Percentiles rank a stretch among this genome's conserved stretches.
phyloP scores from a whole-genome alignment of 805 yeast species.

The Ogataea pilisensis region DNA sequence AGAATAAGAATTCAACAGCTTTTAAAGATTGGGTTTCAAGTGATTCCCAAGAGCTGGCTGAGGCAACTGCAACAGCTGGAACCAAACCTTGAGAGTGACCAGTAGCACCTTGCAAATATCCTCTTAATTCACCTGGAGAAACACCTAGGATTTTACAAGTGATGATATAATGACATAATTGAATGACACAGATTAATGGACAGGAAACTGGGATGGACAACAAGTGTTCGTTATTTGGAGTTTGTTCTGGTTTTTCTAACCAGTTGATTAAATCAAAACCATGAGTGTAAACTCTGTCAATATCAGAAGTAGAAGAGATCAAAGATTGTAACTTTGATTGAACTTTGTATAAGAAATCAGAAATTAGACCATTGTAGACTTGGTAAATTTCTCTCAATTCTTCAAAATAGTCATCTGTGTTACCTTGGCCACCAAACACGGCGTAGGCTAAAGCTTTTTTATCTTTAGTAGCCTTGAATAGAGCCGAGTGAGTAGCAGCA shows the following conservation, averaged over 20 bases:
- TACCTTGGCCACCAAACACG: constrained; percentile 98
- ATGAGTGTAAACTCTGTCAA: constrained; percentile 86
- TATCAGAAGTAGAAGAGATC: constrained; percentile 67
- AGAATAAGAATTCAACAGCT: constrained; percentile 83
- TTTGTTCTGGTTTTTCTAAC: constrained; percentile 78
- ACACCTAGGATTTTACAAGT: constrained; percentile 80
- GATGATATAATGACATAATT: constrained; percentile 87
- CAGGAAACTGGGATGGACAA: constrained; percentile 91
- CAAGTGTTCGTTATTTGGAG: constrained; percentile 87
- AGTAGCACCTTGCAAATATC: constrained; percentile 66
- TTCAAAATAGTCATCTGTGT: constrained; percentile 94
- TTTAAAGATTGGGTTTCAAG: constrained; percentile 69
- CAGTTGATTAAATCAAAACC: constrained; percentile 87
- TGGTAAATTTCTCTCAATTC: constrained; percentile 85
- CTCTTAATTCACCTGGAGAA: constrained; percentile 84
- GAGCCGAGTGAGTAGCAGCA: constrained; percentile 26
- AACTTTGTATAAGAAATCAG: constrained; percentile 65
- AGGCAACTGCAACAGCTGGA: constrained; percentile 87
- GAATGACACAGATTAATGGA: constrained; percentile 96
- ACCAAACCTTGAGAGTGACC: constrained; percentile 92
- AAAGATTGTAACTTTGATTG: constrained; percentile 65
- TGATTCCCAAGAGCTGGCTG: constrained; percentile 78
- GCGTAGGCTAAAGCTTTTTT: constrained; percentile 66
- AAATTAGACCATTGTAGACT: constrained; percentile 69
- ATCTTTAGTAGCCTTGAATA: constrained; percentile 59